Evolutionary conservation across 1,284 basidiomycete species (phyloP).

Genomic region (Phaffia rhodozyma): DNA sequence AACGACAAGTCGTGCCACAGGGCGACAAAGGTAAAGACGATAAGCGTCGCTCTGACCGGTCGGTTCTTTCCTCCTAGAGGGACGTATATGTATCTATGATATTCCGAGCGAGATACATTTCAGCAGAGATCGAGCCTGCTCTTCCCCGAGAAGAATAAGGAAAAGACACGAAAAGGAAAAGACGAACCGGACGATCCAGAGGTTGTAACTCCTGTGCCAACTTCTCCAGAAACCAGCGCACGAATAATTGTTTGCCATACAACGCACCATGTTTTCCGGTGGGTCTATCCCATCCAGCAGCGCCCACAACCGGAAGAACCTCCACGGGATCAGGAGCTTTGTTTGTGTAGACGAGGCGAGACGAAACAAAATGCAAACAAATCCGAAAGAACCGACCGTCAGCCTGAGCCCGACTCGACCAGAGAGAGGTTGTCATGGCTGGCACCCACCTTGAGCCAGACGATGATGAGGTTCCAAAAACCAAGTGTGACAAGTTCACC

Average conservation of each 20-base stretch:
- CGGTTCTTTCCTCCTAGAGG: conserved; percentile 68
- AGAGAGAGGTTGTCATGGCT: not conserved
- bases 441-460: conserved; percentile 79
- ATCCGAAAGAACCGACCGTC: not conserved
- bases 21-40: conserved; percentile 97
- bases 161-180: not conserved
- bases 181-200: conserved; percentile 77
- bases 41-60: conserved; percentile 52
- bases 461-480: conserved; percentile 92
- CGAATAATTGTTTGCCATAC: conserved; percentile 98
- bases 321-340: conserved; percentile 89
- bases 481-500: conserved; percentile 84
- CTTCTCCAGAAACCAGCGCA: conserved; percentile 85
- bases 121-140: not conserved
- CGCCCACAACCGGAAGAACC: conserved; percentile 94
- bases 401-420: no score
- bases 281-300: conserved; percentile 79
- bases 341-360: not conserved
- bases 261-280: conserved; percentile 97
- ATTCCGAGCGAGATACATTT: not conserved
- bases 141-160: conserved; percentile 3
- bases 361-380: not conserved
- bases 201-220: conserved; percentile 94
- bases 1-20: conserved; percentile 94
- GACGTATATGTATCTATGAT: conserved; percentile 82